A percentile compares a stretch with the other conserved stretches of the same genome.
Conservation (phyloP, 495 filamentous ascomycete species). For the Podospora pseudocomata region DNA sequence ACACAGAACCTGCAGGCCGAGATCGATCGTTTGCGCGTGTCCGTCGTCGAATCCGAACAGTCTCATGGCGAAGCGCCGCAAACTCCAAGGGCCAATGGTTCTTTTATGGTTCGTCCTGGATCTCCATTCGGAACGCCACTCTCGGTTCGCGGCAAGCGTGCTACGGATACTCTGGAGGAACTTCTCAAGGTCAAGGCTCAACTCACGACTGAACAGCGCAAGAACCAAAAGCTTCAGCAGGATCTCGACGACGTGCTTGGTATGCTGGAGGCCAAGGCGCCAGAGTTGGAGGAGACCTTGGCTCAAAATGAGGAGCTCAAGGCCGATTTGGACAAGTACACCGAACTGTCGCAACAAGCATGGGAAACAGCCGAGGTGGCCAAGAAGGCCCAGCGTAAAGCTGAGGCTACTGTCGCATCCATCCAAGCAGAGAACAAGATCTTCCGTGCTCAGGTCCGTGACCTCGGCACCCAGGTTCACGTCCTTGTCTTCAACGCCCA, state of each 20-base stretch:
- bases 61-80: constrained; percentile 45
- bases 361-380: constrained; percentile 57
- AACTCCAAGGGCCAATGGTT: constrained; percentile 58
- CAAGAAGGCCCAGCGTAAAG: constrained; percentile 63
- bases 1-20: constrained; percentile 72
- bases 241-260: constrained; percentile 77
- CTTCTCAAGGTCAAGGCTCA: constrained; percentile 52
- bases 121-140: constrained; percentile 53
- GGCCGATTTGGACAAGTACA: constrained; percentile 75
- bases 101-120: constrained; percentile 39
- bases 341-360: constrained; percentile 58
- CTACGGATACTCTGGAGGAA: constrained; percentile 51
- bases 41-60: constrained; percentile 32
- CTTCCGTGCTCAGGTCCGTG: constrained; percentile 80
- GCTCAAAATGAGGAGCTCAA: constrained; percentile 66
- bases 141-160: constrained; percentile 48
- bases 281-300: constrained; percentile 63
- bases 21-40: constrained; percentile 58
- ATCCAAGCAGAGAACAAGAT: constrained; percentile 71
- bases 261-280: constrained; percentile 64
- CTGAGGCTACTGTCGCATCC: constrained; percentile 66
- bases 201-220: constrained; percentile 61
- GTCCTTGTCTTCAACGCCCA: constrained; percentile 80
- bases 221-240: constrained; percentile 63
- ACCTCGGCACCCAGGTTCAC: constrained; percentile 85